Conservation (phyloP, 441 rosid species). For the Omphalea diandra region DNA sequence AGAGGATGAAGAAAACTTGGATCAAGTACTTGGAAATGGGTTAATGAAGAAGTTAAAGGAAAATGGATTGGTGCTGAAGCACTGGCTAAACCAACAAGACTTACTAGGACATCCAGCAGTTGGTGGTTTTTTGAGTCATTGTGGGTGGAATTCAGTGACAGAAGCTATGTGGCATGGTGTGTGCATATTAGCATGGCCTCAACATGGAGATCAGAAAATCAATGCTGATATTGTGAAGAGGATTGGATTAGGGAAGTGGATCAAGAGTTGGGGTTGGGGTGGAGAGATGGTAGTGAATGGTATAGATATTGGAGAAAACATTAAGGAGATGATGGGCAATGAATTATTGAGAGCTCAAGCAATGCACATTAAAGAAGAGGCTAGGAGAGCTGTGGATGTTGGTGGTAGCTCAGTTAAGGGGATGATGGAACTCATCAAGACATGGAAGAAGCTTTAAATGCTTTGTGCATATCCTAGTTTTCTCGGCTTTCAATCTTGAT, state of each 20-base stretch:
- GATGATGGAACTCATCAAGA: conserved; percentile 7
- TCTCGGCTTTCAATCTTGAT: too few relatives aligned
- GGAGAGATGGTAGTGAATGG: conserved; percentile 27
- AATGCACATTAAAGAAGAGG: conserved; percentile 26
- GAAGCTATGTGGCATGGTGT: conserved; percentile 43
- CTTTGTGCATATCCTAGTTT: not conserved
- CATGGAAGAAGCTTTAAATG: conserved; percentile 6
- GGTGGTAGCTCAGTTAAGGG: conserved; percentile 13
- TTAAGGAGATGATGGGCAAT: conserved; percentile 29
- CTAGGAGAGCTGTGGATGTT: conserved; percentile 21
- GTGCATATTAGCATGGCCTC: conserved; percentile 45
- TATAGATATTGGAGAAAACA: conserved; percentile 28
- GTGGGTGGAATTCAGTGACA: conserved; percentile 55
- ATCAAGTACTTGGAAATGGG: conserved; percentile 26
- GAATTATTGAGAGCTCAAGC: conserved; percentile 31
- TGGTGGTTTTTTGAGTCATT: conserved; percentile 44
- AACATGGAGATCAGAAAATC: conserved; percentile 41
- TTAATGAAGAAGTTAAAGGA: conserved; percentile 16
- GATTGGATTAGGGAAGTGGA: conserved; percentile 36
- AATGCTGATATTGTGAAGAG: conserved; percentile 39
- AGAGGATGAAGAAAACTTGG: conserved; percentile 28
- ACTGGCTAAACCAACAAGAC: conserved; percentile 41
- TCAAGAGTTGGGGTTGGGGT: conserved; percentile 38
- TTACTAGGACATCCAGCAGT: conserved; percentile 33
- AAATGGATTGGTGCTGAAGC: conserved; percentile 36